Evolutionary conservation across 1,284 basidiomycete species (phyloP).

Genomic region (Cryptococcus depauperatus): DNA sequence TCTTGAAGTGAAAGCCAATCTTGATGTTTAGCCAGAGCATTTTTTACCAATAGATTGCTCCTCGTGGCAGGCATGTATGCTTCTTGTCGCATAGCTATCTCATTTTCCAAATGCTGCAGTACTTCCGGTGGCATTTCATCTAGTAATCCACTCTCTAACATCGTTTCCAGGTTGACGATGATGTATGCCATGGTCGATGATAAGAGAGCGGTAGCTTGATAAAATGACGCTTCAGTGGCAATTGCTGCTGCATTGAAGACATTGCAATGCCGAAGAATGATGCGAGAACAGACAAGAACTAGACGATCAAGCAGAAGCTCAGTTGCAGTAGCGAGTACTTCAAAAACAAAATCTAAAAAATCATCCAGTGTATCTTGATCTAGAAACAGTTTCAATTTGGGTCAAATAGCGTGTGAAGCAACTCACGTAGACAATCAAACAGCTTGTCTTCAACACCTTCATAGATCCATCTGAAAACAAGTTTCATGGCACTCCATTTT

Average conservation of each 20-base stretch:
- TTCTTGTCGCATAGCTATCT: constrained; percentile 57
- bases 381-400: constrained; percentile 26
- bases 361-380: constrained; percentile 66
- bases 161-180: constrained; percentile 72
- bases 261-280: constrained; percentile 63
- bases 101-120: constrained; percentile 60
- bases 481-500: constrained; percentile 64
- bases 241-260: constrained; percentile 73
- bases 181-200: constrained; percentile 74
- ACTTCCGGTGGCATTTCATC: constrained; percentile 61
- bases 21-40: constrained; percentile 57
- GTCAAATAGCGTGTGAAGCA: not conserved
- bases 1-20: constrained; percentile 77
- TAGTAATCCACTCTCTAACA: constrained; percentile 73
- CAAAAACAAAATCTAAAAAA: constrained; percentile 77
- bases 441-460: constrained; percentile 65
- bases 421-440: constrained; percentile 64
- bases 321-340: constrained; percentile 81
- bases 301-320: constrained; percentile 82
- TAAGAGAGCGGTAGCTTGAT: constrained; percentile 63
- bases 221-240: constrained; percentile 72
- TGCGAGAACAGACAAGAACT: constrained; percentile 69
- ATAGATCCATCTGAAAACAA: constrained; percentile 72
- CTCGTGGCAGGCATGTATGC: constrained; percentile 61
- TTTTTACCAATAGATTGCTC: constrained; percentile 52